A percentile compares a stretch with the other conserved stretches of the same genome.
Conservation (phyloP, 2,329 filamentous ascomycete species). For the Ilyonectria robusta region DNA sequence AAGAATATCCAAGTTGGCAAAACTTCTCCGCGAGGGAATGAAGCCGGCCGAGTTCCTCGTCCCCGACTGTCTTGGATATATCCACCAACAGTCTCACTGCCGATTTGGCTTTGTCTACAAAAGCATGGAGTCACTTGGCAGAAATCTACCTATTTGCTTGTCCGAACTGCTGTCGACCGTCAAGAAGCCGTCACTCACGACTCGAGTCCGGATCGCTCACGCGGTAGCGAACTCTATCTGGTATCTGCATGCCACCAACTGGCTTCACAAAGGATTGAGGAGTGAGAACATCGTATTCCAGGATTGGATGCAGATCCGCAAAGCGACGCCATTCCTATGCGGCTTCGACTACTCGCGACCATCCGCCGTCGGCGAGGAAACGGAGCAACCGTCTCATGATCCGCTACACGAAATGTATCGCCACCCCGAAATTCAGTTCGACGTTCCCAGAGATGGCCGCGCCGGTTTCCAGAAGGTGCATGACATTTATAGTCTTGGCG, state of each 20-base stretch:
- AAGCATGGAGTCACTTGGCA: neutral
- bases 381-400: slow-evolving; percentile 3
- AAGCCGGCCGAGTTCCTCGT: slow-evolving; percentile 18
- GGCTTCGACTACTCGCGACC: slow-evolving; percentile 19
- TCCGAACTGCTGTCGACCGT: neutral
- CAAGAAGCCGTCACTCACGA: slow-evolving; percentile 8
- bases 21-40: slow-evolving; percentile 7
- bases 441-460: neutral
- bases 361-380: slow-evolving; percentile 1
- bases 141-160: neutral
- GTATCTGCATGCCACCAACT: slow-evolving; percentile 16
- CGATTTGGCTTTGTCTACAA: slow-evolving; percentile 9
- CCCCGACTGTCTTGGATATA: slow-evolving; percentile 1
- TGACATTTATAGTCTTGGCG: slow-evolving; percentile 12
- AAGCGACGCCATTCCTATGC: slow-evolving; percentile 8
- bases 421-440: slow-evolving; percentile 14
- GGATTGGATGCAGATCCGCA: neutral
- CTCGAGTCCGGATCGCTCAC: slow-evolving; percentile 3
- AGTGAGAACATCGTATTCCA: slow-evolving; percentile 14
- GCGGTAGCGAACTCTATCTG: slow-evolving; percentile 1
- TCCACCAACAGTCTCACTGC: neutral
- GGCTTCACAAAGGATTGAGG: slow-evolving; percentile 8
- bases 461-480: slow-evolving; percentile 4
- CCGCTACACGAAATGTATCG: slow-evolving; percentile 5
- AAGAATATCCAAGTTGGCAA: slow-evolving; percentile 13